Evolutionary conservation across 2,329 filamentous ascomycete genomes (phyloP), one percentile per base, ranked within the genome.

Genomic region (Teratosphaeria pseudoeucalypti): DNA sequence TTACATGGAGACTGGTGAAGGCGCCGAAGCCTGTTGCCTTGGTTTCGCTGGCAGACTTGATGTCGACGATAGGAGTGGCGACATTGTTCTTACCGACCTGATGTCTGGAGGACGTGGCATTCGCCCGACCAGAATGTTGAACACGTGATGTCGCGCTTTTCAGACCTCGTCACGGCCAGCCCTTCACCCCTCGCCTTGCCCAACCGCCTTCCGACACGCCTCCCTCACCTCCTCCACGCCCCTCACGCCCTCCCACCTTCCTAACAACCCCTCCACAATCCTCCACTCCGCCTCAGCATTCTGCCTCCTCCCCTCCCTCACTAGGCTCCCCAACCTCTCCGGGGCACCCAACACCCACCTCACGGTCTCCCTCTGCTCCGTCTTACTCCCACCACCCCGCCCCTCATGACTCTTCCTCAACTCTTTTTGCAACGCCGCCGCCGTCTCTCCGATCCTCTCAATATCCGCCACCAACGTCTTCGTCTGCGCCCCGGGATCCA

Each of bases 401-500:
- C 32, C 54, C 9, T 27, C 55, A 43, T 54, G 32, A 10, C 27
- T 34, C 58, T 43, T 57, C 59, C 14, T 71, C 64, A 77, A 66
- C 1, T 72, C 71, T 4, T 69, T 72, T 3, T 76, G 77, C 11
- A 80, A 65, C 9, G 68, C 70, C 14, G 71, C 68, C 1, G 78
- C 78, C 1, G 85, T 85, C 47, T 80, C 80, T 66, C 89, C 89
- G 65, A 92, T 90, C 63, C 89, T 85, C 2, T 83, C 82, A 56
- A 92, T 88, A 43, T 88, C 88, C 2, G 85, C 85, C 64, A 87
- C 84, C 34, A 92, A 79, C 0, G 86, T 90, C 54, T 84, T 85
- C 2, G 86, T 85, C 1, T 88, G 87, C 61, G 87, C 87, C 54
- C 91, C 72, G 3, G 87, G 88, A 67, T 91, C 88, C 88, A 92